Evolutionary conservation across 2,329 filamentous ascomycete genomes (phyloP), one percentile per base, ranked within the genome.

Genomic region (Polytolypa hystricis): DNA sequence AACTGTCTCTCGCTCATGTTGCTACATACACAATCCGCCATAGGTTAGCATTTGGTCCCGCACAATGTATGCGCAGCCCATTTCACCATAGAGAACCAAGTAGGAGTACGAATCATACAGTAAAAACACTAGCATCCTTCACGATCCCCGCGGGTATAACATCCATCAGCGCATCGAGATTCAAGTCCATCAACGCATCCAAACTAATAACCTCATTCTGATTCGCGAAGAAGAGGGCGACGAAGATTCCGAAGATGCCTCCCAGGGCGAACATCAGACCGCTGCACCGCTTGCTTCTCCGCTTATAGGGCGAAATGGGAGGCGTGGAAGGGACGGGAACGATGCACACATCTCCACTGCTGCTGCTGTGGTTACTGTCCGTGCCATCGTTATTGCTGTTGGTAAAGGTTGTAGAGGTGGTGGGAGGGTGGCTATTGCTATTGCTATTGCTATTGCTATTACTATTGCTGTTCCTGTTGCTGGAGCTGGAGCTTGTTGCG

Each of bases 191-290:
- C 44, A 80, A 52, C 32, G 83, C 69, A 40, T 89, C 84, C 44
- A 95, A 69, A 43, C 85, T 85, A 44, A 95, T 87, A 44, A 96
- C 71, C 53, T 95, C 86, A 61, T 87, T 91, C 57, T 73, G 83
- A 47, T 81, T 81, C 19, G 87, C 89, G 49, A 98, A 91, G 60
- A 94, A 86, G 19, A 86, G 80, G 2, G 91, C 91, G 2, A 80
- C 71, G n/a, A 93, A 65, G 38, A 98, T 73, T 9, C 91, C 91
- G 50, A 91, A 89, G n/a, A 98, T 53, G 27, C 86, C 84, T 20
- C 91, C 91, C 14, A 98, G 69, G 7, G 80, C 65, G 60, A 98
- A 96, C 18, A 95, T 82, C 52, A 93, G 76, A 2, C 79, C 79
- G 58, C 77, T 83, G 43, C 79, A 77, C 48, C 84, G 75, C 62